These are phyloP conservation scores for Coemansia erecta DNA, from an alignment of 192 early-diverging fungal species.

Conservation along the genomic window DNA sequence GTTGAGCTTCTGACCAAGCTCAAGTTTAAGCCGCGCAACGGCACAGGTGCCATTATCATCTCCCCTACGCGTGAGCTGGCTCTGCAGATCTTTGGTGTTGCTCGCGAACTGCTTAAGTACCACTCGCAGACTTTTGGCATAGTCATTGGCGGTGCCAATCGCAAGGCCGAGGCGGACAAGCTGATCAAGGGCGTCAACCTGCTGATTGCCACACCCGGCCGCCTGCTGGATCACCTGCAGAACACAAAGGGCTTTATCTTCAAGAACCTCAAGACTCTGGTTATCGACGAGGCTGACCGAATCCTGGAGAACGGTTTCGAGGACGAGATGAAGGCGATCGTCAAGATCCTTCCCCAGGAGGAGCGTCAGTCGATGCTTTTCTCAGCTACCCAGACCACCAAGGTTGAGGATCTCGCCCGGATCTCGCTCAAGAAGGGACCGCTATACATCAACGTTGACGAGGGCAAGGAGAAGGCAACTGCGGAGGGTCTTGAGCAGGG, in stretches of 20 bases:
- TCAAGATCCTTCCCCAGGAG: conserved; percentile 83
- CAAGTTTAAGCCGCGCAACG: conserved; percentile 96
- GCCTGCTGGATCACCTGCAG: conserved; percentile 97
- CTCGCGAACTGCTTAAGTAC: conserved; percentile 89
- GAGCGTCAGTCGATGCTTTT: conserved; percentile 98
- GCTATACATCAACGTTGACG: conserved; percentile 98
- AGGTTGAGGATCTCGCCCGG: conserved; percentile 95
- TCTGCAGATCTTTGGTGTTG: conserved; percentile 97
- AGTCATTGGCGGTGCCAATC: conserved; percentile 97
- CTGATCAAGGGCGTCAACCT: conserved; percentile 95
- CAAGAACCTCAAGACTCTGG: conserved; percentile 90
- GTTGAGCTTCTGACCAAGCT: conserved; percentile 85
- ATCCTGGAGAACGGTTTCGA: conserved; percentile 98
- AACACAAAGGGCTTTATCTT: conserved; percentile 95
- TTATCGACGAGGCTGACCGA: conserved; percentile 98
- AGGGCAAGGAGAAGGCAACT: conserved; percentile 92
- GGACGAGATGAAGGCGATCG: conserved; percentile 97
- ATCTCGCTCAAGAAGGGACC: conserved; percentile 97
- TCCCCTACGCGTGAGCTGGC: conserved; percentile 98
- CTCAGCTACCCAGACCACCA: conserved; percentile 98
- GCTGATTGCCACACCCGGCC: conserved; percentile 92
- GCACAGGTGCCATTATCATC: conserved; percentile 92
- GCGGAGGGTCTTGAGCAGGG: conserved; percentile 97
- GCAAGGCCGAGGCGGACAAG: conserved; percentile 95
- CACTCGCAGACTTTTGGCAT: conserved; percentile 98